These are phyloP conservation scores for Citrus sinensis DNA, from an alignment of 345 rosid species.

Conservation along the genomic window DNA sequence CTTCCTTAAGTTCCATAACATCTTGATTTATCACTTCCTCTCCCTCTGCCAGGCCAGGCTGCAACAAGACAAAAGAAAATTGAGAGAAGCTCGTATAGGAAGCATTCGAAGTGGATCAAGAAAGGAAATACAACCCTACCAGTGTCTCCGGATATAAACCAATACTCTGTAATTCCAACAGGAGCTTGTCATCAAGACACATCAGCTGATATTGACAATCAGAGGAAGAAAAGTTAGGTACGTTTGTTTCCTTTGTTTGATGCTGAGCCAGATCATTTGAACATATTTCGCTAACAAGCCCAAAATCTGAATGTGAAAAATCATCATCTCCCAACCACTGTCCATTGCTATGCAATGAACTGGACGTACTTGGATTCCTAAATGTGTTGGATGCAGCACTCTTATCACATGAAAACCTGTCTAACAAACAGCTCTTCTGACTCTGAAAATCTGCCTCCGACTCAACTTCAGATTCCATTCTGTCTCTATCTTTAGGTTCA, in stretches of 20 bases:
- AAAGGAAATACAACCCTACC: slow-evolving; percentile 42
- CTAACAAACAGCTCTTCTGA: slow-evolving; percentile 58
- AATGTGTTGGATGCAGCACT: slow-evolving; percentile 60
- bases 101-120: neutral
- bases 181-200: slow-evolving; percentile 72
- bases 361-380: slow-evolving; percentile 59
- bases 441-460: slow-evolving; percentile 67
- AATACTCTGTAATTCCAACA: slow-evolving; percentile 84
- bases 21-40: slow-evolving; percentile 61
- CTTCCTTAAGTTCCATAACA: slow-evolving; percentile 64
- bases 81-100: neutral
- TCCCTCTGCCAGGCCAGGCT: slow-evolving; percentile 92
- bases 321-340: slow-evolving; percentile 77
- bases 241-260: slow-evolving; percentile 48
- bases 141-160: slow-evolving; percentile 77
- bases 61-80: slow-evolving; percentile 20
- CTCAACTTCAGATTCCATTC: slow-evolving; percentile 92
- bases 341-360: slow-evolving; percentile 69
- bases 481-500: slow-evolving; percentile 80
- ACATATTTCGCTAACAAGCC: slow-evolving; percentile 59
- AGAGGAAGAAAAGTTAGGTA: slow-evolving; percentile 40
- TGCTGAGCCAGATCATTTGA: slow-evolving; percentile 49
- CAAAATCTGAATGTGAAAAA: slow-evolving; percentile 55
- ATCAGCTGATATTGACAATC: slow-evolving; percentile 68
- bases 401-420: slow-evolving; percentile 66